Evolutionary conservation across 495 filamentous ascomycete genomes (phyloP), one percentile per base, ranked within the genome.

Genomic region (Usnea hakonensis): DNA sequence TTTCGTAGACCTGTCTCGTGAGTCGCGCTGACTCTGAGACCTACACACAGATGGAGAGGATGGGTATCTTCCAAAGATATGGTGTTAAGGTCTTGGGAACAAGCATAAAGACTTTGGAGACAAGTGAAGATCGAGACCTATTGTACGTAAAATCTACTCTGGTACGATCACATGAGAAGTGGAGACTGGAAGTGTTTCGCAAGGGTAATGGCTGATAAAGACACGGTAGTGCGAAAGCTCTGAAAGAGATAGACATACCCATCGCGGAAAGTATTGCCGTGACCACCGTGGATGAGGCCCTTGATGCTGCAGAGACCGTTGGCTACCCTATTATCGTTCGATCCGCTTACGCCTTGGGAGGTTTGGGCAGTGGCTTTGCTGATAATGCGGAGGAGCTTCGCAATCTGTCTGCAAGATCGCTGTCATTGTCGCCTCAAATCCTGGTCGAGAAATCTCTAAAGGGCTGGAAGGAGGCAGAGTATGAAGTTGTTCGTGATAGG

Each of bases 381-480:
- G 86, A 89, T 75, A 92, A 96, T 77, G 83, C 87, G 65, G 89
- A 96, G 69, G 93, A 98, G 72, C 84, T 98, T 33, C 85, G 89
- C 67, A 90, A 98, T 71, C 79, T 98, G 78, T 89, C 93, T 61
- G 91, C 94, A 54, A 83, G 90, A 59, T 98, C 93, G 35, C 82
- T 98, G 56, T 94, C 92, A 44, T 84, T 98, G n/a, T 90, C 94
- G 28, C 91, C 93, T 52, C 93, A 98, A 73, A 97, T 98, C 66
- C 75, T 98, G 65, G 92, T 98, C 48, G 93, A 98, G 80, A 98
- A 98, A 79, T 96, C 92, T n/a, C 85, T 98, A 55, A 97, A 97
- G 78, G 93, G 93, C 68, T 98, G 93, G 93, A 97, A 97, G 77
- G 93, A 97, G 75, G 88, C 96, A 59, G 93, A 97, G 73, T 97